Base-by-base conservation (phyloP, 345 rosid genomes). In the Populus alba region DNA sequence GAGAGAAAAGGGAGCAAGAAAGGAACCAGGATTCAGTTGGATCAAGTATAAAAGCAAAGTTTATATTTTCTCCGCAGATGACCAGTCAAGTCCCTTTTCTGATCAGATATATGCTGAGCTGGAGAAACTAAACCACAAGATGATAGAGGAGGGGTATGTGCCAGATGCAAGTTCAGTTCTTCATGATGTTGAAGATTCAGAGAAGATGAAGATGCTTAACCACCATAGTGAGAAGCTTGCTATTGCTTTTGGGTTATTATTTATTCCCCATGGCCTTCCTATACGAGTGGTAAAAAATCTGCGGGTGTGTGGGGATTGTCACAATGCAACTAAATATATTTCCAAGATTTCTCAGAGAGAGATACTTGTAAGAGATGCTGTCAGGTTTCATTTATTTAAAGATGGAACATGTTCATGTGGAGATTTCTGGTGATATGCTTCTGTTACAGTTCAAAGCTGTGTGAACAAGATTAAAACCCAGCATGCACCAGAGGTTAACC, bases 21-120 rank as follows among this genome's bases (percentile, higher is more conserved):
- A 95, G 83, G 97, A 92, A 85, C 97, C 96, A 0, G 99, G 99
- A 74, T 94, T 81, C 79, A 95, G 99, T 75, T 95, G 99, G 99
- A 93, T 95, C 82, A 92, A 90, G 74, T 90, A 92, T 85, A 92
- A 86, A 79, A 87, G 85, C 66, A 85, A 81, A 85, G 86, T 92
- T 53, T 86, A 95, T 80, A 81, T 90, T 78, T 95, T 95, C 81
- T 91, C 94, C 23, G 90, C 94, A 11, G 92, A 90, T 88, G 99
- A 95, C 82, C 88, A 80, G 76, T 89, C 92, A 55, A 91, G 89
- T 84, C 94, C 88, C 76, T 90, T 80, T 88, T 82, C 80, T 55
- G 89, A 91, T 77, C 88, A 86, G 89, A 88, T 95, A 72, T 89
- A 88, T 78, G 89, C 91, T 51, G 87, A 92, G 86, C 86, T 95